A percentile compares a stretch with the other conserved stretches of the same genome.
These are phyloP conservation scores for Aphanoascus verrucosus DNA, from an alignment of 2,329 filamentous ascomycete genomes.

Conservation along the genomic window DNA sequence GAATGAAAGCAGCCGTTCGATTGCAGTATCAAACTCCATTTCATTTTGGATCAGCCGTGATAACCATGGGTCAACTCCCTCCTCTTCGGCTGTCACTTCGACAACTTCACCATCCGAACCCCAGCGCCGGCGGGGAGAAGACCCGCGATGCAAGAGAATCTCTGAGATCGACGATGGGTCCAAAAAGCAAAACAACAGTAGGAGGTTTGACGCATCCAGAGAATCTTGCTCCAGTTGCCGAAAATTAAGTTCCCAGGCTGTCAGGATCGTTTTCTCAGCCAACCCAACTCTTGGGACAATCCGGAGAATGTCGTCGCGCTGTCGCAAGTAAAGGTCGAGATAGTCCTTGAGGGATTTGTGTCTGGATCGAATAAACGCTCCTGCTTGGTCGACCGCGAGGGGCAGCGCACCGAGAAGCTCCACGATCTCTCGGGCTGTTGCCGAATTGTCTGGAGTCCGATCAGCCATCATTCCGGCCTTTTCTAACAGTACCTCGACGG, in stretches of 20 bases:
- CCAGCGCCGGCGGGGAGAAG: conserved; percentile 11
- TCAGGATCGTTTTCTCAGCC: conserved; percentile 14
- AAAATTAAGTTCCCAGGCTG: conserved; percentile 16
- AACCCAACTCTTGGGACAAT: neutral
- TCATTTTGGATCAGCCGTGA: conserved; percentile 11
- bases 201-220: conserved; percentile 1
- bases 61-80: conserved; percentile 12
- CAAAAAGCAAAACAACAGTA: conserved; percentile 14
- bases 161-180: conserved; percentile 14
- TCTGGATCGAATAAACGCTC: conserved; percentile 15
- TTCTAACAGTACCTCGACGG: conserved; percentile 12
- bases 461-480: too few species aligned
- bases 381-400: conserved; percentile 15
- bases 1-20: conserved; percentile 15
- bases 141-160: conserved; percentile 11
- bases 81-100: conserved; percentile 10
- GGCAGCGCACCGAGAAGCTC: conserved; percentile 13
- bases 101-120: conserved; percentile 13
- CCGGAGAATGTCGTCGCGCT: conserved; percentile 11
- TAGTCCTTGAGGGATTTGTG: conserved; percentile 12
- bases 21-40: conserved; percentile 14
- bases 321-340: conserved; percentile 9
- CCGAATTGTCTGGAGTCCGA: too few species aligned
- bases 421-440: too few species aligned
- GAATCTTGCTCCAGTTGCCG: conserved; percentile 10